Evolutionary conservation across 2,329 filamentous ascomycete genomes (phyloP).

Genomic region (Neonectria punicea): DNA sequence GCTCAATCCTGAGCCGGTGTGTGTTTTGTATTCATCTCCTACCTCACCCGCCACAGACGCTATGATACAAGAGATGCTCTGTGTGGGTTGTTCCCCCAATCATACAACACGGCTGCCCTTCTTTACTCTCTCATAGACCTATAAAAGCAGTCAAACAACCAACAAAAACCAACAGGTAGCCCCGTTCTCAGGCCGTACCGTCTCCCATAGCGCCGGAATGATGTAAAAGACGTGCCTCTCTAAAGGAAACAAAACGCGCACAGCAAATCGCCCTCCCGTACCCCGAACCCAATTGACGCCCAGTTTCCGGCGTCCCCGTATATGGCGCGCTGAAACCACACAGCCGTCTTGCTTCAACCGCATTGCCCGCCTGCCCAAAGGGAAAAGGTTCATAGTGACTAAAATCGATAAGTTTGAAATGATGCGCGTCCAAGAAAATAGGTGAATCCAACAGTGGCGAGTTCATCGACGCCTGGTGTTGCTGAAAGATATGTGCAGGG

Average conservation of each 20-base stretch:
- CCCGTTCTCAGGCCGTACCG: constrained; percentile 23
- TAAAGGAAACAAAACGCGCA: constrained; percentile 34
- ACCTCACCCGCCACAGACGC: constrained; percentile 18
- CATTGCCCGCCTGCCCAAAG: constrained; percentile 30
- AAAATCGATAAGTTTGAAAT: constrained; percentile 46
- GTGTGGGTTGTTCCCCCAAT: constrained; percentile 25
- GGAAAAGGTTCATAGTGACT: constrained; percentile 34
- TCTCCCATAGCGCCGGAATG: constrained; percentile 35
- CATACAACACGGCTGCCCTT: constrained; percentile 31
- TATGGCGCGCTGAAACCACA: constrained; percentile 36
- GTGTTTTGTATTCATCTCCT: constrained; percentile 24
- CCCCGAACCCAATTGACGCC: constrained; percentile 31
- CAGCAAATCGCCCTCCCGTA: constrained; percentile 19
- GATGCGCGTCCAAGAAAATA: constrained; percentile 42
- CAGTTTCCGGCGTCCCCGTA: constrained; percentile 22
- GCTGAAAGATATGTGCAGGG: constrained; percentile 20
- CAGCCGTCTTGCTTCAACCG: constrained; percentile 32
- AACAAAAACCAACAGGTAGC: constrained; percentile 13
- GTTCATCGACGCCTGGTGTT: constrained; percentile 23
- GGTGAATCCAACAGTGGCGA: constrained; percentile 39
- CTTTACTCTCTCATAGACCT: constrained; percentile 18
- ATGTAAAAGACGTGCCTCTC: constrained; percentile 32
- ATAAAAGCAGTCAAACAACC: constrained; percentile 14
- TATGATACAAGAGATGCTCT: constrained; percentile 30
- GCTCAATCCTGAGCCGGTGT: constrained; percentile 30